Evolutionary conservation across 345 rosid genomes (phyloP), one percentile per base, ranked within the genome.

Genomic region (Stellera chamaejasme): DNA sequence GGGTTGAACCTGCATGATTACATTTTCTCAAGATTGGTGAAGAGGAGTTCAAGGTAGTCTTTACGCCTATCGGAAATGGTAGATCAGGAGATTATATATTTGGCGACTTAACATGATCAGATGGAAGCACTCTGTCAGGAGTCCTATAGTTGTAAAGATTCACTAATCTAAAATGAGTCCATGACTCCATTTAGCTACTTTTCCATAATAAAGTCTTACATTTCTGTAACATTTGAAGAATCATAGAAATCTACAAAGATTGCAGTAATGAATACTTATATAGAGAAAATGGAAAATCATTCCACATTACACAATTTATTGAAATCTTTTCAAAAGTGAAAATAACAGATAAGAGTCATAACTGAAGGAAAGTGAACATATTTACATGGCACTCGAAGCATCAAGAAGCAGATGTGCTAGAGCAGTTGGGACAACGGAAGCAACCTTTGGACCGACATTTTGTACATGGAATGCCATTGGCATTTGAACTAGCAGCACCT

Each of bases 381-480:
- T 46, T 28, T 50, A 53, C 48, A 36, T 16, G 41, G 27, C 56
- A 49, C 11, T 13, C 27, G 27, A 12, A 11, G 45, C 36, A 44
- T 74, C 69, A 74, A 55, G 66, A 58, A 44, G 61, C 52, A 32
- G 57, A 42, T 28, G 28, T 15, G 45, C 45, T 68, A 19, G 90
- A 81, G 80, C 96, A 93, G 64, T 72, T 77, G 0, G 90, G 88
- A 60, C 97, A 89, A 36, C 50, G 66, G 71, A 93, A 93, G 63
- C 74, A 80, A 64, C 96, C 97, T 68, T 56, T 83, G 60, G 85
- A 84, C 72, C 64, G 77, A 49, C 94, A 87, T 52, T 75, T 79
- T 19, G 72, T 52, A 63, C 97, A 93, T 0, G 67, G 48, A 13
- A 59, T 52, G 43, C 72, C 70, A 46, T 55, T 80, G 47, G 43